phyloP scores from a whole-genome alignment of 1,139 yeast species.

The Lodderomyces beijingensis region DNA sequence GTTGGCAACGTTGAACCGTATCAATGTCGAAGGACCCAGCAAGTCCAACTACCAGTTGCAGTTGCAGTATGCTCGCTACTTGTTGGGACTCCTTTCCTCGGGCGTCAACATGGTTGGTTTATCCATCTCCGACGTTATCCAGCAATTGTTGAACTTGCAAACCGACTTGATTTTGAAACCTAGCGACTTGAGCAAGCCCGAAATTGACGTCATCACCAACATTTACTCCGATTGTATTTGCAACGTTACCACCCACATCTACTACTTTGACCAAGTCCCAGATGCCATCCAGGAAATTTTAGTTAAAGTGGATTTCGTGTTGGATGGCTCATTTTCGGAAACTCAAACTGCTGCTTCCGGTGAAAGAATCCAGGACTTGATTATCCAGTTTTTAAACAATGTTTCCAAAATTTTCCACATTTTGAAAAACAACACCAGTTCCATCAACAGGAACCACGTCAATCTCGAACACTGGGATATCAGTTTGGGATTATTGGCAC shows the following conservation, averaged over 20 bases:
- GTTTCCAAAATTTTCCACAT: slow-evolving; percentile 29
- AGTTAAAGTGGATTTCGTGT: slow-evolving; percentile 32
- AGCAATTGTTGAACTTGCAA: slow-evolving; percentile 60
- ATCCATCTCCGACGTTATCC: slow-evolving; percentile 78
- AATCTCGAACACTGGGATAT: slow-evolving; percentile 43
- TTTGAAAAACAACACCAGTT: slow-evolving; percentile 27
- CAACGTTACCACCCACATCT: slow-evolving; percentile 65
- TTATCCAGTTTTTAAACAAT: slow-evolving; percentile 29
- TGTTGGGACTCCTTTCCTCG: slow-evolving; percentile 61
- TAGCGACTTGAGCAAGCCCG: slow-evolving; percentile 17
- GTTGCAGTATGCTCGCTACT: slow-evolving; percentile 45
- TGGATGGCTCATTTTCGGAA: slow-evolving; percentile 20
- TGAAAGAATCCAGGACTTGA: slow-evolving; percentile 21
- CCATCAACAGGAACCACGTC: slow-evolving; percentile 38
- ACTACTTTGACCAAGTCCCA: slow-evolving; percentile 75
- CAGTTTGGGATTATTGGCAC: slow-evolving; percentile 33
- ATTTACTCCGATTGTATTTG: slow-evolving; percentile 49
- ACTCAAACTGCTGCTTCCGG: slow-evolving; percentile 9
- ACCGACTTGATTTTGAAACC: slow-evolving; percentile 37
- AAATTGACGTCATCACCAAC: slow-evolving; percentile 23
- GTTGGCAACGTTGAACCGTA: slow-evolving; percentile 26
- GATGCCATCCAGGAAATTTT: slow-evolving; percentile 64
- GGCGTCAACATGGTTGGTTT: slow-evolving; percentile 84
- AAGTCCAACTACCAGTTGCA: slow-evolving; percentile 34
- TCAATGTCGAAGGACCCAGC: slow-evolving; percentile 18